phyloP scores from a whole-genome alignment of 169 alveolate species.

The Amoebophrya sp. region DNA sequence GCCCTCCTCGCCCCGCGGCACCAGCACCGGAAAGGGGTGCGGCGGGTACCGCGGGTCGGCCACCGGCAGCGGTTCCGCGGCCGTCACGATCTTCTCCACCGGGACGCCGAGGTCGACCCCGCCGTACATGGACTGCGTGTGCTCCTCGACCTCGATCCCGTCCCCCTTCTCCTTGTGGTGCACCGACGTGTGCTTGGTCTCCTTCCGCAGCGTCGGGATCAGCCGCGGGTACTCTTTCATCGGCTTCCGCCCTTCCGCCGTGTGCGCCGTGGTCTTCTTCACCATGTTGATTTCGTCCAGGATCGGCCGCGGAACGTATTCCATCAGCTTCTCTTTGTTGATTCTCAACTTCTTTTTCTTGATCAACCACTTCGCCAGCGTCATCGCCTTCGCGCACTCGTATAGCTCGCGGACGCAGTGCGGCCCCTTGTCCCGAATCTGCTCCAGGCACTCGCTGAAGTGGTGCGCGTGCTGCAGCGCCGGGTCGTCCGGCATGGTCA shows the following conservation, averaged over 20 bases:
- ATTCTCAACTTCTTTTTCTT: neutral
- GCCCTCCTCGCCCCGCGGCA: neutral
- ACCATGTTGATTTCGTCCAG: neutral
- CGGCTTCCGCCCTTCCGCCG: neutral
- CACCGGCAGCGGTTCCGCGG: neutral
- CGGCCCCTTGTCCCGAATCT: neutral
- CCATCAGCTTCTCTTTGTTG: neutral
- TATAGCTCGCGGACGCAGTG: neutral
- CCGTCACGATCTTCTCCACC: neutral
- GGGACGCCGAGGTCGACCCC: neutral
- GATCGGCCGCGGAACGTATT: neutral
- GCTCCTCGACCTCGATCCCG: neutral
- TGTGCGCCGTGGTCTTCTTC: neutral
- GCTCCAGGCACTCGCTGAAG: neutral
- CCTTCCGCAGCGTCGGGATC: slow-evolving; percentile 1
- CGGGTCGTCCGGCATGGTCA: neutral
- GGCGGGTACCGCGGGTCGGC: neutral
- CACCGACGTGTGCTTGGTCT: neutral
- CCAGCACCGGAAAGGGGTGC: neutral
- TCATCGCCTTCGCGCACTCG: neutral
- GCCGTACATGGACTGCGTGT: neutral
- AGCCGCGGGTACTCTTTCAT: neutral
- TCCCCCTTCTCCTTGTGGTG: neutral
- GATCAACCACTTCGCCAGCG: neutral
- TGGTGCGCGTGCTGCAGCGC: neutral